phyloP scores from a whole-genome alignment of 768 basidiomycete species.

The Boletales sp. region DNA sequence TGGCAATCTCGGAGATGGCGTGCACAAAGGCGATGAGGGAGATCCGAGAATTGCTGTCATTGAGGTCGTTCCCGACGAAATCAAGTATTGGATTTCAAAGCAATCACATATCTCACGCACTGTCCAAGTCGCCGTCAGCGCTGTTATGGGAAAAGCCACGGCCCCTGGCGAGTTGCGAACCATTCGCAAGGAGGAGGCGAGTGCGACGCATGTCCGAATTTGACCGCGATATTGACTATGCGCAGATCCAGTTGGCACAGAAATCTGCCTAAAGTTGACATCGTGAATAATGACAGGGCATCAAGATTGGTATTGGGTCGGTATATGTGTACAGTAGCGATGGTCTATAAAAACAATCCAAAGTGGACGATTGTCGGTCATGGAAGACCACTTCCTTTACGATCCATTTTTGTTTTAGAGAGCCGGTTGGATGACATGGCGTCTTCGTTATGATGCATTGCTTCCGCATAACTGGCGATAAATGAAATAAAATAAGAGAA shows the following conservation, averaged over 20 bases:
- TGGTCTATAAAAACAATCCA: conserved; percentile 1
- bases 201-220: conserved; percentile 13
- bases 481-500: neutral
- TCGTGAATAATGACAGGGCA: no score
- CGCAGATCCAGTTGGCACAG: conserved; percentile 44
- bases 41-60: conserved; percentile 82
- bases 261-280: conserved; percentile 1
- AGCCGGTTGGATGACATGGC: conserved; percentile 64
- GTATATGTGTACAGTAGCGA: conserved; percentile 14
- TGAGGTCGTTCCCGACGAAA: conserved; percentile 74
- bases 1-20: conserved; percentile 79
- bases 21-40: conserved; percentile 73
- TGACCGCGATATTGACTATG: neutral
- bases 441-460: conserved; percentile 74
- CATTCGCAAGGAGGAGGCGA: conserved; percentile 70
- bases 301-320: conserved; percentile 3
- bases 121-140: conserved; percentile 55
- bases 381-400: conserved; percentile 18
- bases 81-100: conserved; percentile 76
- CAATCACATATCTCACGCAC: conserved; percentile 55
- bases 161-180: conserved; percentile 75
- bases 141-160: conserved; percentile 58
- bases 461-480: conserved; percentile 63
- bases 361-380: neutral
- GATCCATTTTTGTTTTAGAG: conserved; percentile 32